Conservation (phyloP, 2,329 filamentous ascomycete genomes). For the Ophiocordyceps camponoti-floridani region DNA sequence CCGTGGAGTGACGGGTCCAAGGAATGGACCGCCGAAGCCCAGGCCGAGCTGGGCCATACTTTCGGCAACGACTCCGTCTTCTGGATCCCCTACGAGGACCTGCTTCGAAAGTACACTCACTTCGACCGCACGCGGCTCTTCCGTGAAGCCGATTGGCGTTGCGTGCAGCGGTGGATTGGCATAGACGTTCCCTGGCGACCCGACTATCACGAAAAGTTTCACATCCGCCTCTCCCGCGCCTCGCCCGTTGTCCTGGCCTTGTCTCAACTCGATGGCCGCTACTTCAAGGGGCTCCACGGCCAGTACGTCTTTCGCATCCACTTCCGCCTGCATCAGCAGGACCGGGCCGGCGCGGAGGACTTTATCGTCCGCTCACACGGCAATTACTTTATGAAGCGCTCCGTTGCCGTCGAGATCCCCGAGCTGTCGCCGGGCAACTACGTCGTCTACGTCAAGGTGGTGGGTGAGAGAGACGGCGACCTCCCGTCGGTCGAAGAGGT, state of each 20-base stretch:
- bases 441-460: conserved; percentile 36
- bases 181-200: conserved; percentile 44
- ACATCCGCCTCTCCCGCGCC: conserved; percentile 34
- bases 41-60: conserved; percentile 36
- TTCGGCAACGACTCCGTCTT: conserved; percentile 46
- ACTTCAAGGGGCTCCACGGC: conserved; percentile 42
- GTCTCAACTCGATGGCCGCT: conserved; percentile 43
- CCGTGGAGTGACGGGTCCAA: conserved; percentile 41
- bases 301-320: conserved; percentile 34
- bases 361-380: conserved; percentile 42
- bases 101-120: conserved; percentile 42
- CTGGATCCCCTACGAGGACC: conserved; percentile 45
- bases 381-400: conserved; percentile 39
- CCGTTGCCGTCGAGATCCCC: conserved; percentile 37
- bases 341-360: conserved; percentile 32
- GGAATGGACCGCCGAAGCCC: conserved; percentile 41
- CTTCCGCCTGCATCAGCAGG: conserved; percentile 30
- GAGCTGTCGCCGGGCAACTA: conserved; percentile 39
- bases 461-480: conserved; percentile 25
- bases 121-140: conserved; percentile 47
- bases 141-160: conserved; percentile 35
- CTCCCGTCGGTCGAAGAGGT: conserved; percentile 34
- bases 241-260: conserved; percentile 41
- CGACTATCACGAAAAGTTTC: conserved; percentile 43
- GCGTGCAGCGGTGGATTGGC: conserved; percentile 41